These are phyloP conservation scores for Hanseniaspora uvarum DNA, from an alignment of 1,139 yeast species.

Conservation along the genomic window DNA sequence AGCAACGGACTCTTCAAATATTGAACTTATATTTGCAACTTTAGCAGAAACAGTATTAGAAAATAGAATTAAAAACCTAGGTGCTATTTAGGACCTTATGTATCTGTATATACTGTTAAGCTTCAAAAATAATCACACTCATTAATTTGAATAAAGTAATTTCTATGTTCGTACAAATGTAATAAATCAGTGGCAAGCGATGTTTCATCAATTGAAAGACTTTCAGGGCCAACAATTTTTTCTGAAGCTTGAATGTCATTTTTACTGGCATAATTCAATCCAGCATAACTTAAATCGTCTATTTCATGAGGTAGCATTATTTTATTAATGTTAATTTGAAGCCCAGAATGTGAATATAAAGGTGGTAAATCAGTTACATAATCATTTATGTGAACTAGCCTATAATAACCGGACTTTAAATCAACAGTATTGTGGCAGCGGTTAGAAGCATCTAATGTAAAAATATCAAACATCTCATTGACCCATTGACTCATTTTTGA, in stretches of 20 bases:
- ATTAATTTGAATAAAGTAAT: slow-evolving; percentile 25
- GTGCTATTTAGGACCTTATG: slow-evolving; percentile 43
- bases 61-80: slow-evolving; percentile 75
- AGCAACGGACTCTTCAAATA: slow-evolving; percentile 87
- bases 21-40: slow-evolving; percentile 80
- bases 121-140: slow-evolving; percentile 22
- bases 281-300: slow-evolving; percentile 33
- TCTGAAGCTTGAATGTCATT: background rate
- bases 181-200: slow-evolving; percentile 21
- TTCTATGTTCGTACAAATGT: slow-evolving; percentile 28
- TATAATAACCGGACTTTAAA: slow-evolving; percentile 30
- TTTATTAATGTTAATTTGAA: slow-evolving; percentile 40
- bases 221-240: slow-evolving; percentile 3
- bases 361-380: slow-evolving; percentile 53
- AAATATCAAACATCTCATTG: slow-evolving; percentile 40
- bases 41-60: slow-evolving; percentile 82
- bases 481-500: slow-evolving; percentile 40
- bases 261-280: slow-evolving; percentile 19
- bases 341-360: slow-evolving; percentile 41
- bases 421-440: slow-evolving; percentile 30
- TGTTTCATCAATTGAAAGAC: background rate
- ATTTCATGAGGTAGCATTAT: slow-evolving; percentile 39
- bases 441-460: slow-evolving; percentile 22
- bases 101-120: background rate
- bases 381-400: slow-evolving; percentile 51